Evolutionary conservation across 441 rosid species (phyloP).

Genomic region (Viola pubescens): DNA sequence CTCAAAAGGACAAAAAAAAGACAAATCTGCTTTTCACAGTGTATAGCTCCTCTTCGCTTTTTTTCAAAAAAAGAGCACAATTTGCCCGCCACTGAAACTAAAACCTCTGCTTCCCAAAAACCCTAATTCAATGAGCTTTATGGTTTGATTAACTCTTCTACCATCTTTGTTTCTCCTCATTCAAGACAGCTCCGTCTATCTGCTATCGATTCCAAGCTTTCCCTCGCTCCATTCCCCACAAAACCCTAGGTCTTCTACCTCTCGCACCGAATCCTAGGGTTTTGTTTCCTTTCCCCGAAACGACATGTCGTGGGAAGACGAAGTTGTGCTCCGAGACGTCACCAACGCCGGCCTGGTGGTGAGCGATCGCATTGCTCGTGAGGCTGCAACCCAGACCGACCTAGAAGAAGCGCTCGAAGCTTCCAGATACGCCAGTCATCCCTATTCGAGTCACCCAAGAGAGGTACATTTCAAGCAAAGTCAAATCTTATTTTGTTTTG

Average conservation of each 20-base stretch:
- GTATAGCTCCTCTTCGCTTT: too few relatives aligned
- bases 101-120: background rate
- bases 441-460: constrained; percentile 78
- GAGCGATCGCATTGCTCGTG: constrained; percentile 74
- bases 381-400: constrained; percentile 71
- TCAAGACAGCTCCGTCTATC: too few relatives aligned
- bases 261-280: constrained; percentile 14
- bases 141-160: too few relatives aligned
- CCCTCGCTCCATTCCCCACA: background rate
- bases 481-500: too few relatives aligned
- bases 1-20: too few relatives aligned
- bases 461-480: constrained; percentile 36
- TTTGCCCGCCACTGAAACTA: background rate
- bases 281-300: background rate
- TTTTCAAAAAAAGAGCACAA: background rate
- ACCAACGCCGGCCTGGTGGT: constrained; percentile 65
- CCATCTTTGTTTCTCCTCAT: too few relatives aligned
- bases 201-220: background rate
- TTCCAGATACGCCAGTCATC: constrained; percentile 88
- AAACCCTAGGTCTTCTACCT: constrained; percentile 18
- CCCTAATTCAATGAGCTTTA: too few relatives aligned
- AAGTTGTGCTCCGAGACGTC: constrained; percentile 78
- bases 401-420: constrained; percentile 89
- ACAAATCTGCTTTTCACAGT: too few relatives aligned
- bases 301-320: constrained; percentile 70